These are phyloP conservation scores for Rosa lucieae DNA, from an alignment of 306 rosid genomes.

Conservation along the genomic window DNA sequence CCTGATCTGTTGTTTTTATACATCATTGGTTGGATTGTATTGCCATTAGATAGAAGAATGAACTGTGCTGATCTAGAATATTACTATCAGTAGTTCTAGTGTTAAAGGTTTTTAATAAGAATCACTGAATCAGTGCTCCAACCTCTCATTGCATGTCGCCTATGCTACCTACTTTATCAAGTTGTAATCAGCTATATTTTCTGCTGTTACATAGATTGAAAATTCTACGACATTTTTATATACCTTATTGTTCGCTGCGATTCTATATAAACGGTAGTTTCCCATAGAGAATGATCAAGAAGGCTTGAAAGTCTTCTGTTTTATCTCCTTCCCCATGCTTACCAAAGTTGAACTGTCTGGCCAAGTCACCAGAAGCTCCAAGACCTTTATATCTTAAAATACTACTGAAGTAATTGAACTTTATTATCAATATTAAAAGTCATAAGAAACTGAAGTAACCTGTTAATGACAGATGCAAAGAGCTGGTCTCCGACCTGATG, in stretches of 20 bases:
- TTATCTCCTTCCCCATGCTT: not conserved
- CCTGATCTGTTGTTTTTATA: constrained; percentile 7
- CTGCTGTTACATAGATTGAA: not conserved
- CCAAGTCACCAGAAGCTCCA: not conserved
- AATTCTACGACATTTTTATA: not conserved
- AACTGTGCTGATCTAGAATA: not conserved
- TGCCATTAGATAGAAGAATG: not conserved
- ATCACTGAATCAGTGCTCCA: not conserved
- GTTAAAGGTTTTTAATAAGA: not conserved
- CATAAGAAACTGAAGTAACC: constrained; percentile 49
- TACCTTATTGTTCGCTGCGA: not conserved
- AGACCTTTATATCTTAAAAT: not conserved
- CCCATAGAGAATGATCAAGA: not conserved
- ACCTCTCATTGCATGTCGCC: not conserved
- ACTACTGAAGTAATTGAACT: not conserved
- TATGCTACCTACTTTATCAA: not conserved
- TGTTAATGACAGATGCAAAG: constrained; percentile 87
- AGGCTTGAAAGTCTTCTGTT: not conserved
- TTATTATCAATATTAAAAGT: constrained; percentile 17
- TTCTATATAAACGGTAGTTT: not conserved
- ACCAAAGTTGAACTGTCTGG: not conserved
- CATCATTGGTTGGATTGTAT: not conserved
- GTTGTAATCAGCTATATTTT: not conserved
- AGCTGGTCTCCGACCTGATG: constrained; percentile 87
- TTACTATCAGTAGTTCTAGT: not conserved